Base-by-base conservation (phyloP, 1,139 yeast species). In the Geotrichum citri-aurantii region DNA sequence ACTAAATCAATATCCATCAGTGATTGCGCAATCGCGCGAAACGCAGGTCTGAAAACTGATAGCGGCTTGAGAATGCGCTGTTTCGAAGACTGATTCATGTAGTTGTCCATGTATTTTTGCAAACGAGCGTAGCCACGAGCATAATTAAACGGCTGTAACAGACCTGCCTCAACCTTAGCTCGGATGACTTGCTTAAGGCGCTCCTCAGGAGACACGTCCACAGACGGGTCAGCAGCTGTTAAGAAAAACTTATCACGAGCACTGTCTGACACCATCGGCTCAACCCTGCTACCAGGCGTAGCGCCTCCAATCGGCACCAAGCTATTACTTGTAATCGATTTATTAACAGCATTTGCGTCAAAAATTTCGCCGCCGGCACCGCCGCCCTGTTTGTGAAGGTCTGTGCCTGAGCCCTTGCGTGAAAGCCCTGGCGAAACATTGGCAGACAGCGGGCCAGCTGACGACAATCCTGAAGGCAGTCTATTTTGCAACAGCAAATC, bases 201-300 rank as follows among this genome's bases (percentile, higher is more conserved):
- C 69, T 92, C 98, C 70, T 92, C 98, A 0, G 98, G 97, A 0
- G 96, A 88, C 48, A 88, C 87, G 66, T 90, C 97, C 0, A 95
- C 90, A 0, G 96, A 88, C 1, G 99, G 99, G 70, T 93, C 98
- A 0, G 98, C 98, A 0, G 99, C 98, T 0, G 98, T 92, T 58
- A 93, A 76, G 75, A 93, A 92, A 73, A 93, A 93, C 73, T 91
- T 91, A 70, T 92, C 98, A 64, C 92, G 80, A 0, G 97, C 96
- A 1, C 95, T 85, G 65, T 86, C 93, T 3, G 69, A 62, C 3
- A 62, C 58, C 37, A 54, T 59, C 6, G 65, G 64, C 12, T 59
- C 62, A 24, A 51, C 27, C 12, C 56, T 54, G 19, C 42, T 10
- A 17, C 33, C 58, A n/a, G 54, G 26, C 5, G 40, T 10, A 5